Percentiles rank a stretch among this genome's conserved stretches.
Conservation (phyloP, 345 rosid species). For the Melastoma malabathricum region DNA sequence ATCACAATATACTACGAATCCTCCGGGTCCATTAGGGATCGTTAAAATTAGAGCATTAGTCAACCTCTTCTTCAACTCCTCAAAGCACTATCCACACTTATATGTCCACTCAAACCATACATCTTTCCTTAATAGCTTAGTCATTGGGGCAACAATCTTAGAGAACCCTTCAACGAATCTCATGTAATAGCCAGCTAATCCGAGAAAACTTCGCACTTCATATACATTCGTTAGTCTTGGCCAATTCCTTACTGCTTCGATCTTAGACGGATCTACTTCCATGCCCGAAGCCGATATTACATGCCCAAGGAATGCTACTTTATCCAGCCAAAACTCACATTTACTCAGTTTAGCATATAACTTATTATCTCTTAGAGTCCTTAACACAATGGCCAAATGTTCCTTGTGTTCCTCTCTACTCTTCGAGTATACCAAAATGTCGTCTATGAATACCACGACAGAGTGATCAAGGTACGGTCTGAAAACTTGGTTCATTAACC, state of each 20-base stretch:
- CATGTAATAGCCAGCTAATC: background rate
- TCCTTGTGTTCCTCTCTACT: background rate
- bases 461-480: too few relatives aligned
- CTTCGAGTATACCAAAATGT: background rate
- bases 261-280: background rate
- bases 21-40: background rate
- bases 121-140: background rate
- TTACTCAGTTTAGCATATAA: background rate
- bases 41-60: background rate
- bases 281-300: background rate
- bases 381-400: background rate
- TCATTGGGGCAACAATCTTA: background rate
- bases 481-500: background rate
- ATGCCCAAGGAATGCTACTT: background rate
- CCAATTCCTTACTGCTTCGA: background rate
- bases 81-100: background rate
- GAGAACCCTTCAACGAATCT: background rate
- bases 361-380: background rate
- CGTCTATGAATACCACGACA: background rate
- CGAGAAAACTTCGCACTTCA: background rate
- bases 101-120: background rate
- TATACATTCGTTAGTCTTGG: background rate
- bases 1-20: background rate
- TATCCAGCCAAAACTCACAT: background rate
- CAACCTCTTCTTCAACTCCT: background rate